These are phyloP conservation scores for Calonectria montana DNA, from an alignment of 2,329 filamentous ascomycete species.

Conservation along the genomic window DNA sequence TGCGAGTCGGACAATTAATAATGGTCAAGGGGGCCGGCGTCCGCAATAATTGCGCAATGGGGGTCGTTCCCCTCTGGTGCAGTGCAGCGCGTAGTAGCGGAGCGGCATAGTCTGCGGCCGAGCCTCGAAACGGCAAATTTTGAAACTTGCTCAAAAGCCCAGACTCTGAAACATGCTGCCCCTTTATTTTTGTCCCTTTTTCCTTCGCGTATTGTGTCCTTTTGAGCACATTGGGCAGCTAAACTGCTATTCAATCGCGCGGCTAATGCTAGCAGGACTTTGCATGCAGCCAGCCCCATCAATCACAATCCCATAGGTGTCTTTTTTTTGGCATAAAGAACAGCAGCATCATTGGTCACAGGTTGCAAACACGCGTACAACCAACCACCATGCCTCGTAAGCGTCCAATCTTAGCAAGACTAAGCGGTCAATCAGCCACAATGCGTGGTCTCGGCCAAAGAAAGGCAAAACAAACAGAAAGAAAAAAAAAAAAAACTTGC, in stretches of 20 bases:
- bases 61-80: conserved; percentile 8
- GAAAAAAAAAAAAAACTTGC: conserved; percentile 13
- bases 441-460: background rate
- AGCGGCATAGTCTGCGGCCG: conserved; percentile 11
- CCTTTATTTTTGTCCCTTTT: conserved; percentile 16
- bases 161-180: conserved; percentile 34
- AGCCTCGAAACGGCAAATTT: background rate
- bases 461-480: no score
- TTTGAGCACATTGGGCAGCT: background rate
- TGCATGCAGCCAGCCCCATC: background rate
- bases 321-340: background rate
- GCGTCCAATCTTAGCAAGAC: background rate
- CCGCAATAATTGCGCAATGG: conserved; percentile 45
- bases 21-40: conserved; percentile 23
- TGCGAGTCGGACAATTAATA: conserved; percentile 37
- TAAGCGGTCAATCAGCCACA: background rate
- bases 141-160: conserved; percentile 42
- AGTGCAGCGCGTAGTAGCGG: conserved; percentile 4
- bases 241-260: background rate
- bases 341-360: background rate
- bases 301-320: background rate
- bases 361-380: background rate
- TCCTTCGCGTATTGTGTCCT: background rate
- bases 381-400: background rate
- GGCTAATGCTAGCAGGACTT: background rate